Evolutionary conservation across 768 basidiomycete species (phyloP), one percentile per base, ranked within the genome.

Genomic region (Mrakia gelida): DNA sequence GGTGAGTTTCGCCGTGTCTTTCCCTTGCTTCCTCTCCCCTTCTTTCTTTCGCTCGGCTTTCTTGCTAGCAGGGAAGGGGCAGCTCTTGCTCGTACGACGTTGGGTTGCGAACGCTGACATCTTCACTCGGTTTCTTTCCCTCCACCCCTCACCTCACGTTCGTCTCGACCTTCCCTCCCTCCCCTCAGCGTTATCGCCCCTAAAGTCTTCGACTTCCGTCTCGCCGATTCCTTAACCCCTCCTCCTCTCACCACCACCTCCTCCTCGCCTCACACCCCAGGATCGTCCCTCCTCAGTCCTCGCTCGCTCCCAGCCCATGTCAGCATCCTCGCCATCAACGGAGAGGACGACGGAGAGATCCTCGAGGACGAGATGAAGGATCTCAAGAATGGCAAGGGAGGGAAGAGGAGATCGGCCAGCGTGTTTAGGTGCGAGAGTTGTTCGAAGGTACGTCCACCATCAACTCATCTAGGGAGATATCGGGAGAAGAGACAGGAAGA

Each of bases 371-470:
- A 78, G 41, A 73, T 73, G 28, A 65, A 59, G 41, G 70, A 59
- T 54, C 62, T 75, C 65, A 62, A 63, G 43, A 63, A 62, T 21
- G 62, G 54, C 18, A 62, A 71, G 38, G 56, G 68, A 18, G 76
- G 54, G n/a, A 62, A 54, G 26, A 93, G 91, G 88, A 93, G 93
- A 85, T 89, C 92, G 77, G 94, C 93, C 2, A 89, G 91, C 75
- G 91, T 92, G 77, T 94, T 93, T 86, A 91, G 90, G 80, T 98
- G 95, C 85, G 95, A 98, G 86, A 93, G 90, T 81, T 98, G 95
- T 85, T 90, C 91, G 56, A 98, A 98, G 92, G 95, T 92, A 80
- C 67, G 86, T 80, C 49, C 8, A n/a, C n/a, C 21, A n/a, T 26
- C 9, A 7, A 2, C 49, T 26, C 10, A n/a, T 16, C 13, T 23